These are phyloP conservation scores for Wickerhamiella infanticola DNA, from an alignment of 1,139 yeast genomes.

Conservation along the genomic window DNA sequence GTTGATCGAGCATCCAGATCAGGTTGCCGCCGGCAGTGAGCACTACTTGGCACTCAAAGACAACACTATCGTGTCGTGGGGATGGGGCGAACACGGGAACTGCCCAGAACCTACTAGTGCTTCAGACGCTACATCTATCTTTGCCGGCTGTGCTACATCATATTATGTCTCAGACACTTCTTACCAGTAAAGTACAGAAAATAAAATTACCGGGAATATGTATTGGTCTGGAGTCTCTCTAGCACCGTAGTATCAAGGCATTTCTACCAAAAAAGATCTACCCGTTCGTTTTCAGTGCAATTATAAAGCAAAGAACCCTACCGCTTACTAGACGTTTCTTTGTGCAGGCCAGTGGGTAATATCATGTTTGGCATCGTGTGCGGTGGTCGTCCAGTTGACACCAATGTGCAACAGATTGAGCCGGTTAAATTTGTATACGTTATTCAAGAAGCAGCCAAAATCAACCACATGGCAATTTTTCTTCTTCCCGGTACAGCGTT, in stretches of 20 bases:
- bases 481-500: constrained; percentile 52
- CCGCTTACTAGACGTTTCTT: too few relatives aligned
- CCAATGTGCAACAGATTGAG: constrained; percentile 40
- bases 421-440: constrained; percentile 45
- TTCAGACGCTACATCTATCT: constrained; percentile 21
- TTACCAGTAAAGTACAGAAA: constrained; percentile 12
- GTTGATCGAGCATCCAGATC: constrained; percentile 1
- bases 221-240: constrained; percentile 14
- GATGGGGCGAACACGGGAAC: constrained; percentile 99
- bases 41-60: constrained; percentile 44
- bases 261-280: background rate
- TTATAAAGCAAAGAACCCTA: background rate
- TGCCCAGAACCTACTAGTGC: constrained; percentile 41
- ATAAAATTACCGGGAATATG: constrained; percentile 15
- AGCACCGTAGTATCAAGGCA: constrained; percentile 10
- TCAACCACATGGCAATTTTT: constrained; percentile 63
- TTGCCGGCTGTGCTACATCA: constrained; percentile 34
- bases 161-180: constrained; percentile 17
- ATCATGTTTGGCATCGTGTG: constrained; percentile 33
- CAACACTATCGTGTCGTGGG: constrained; percentile 54
- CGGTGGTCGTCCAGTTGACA: constrained; percentile 29
- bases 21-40: constrained; percentile 56
- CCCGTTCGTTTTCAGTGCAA: background rate
- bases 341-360: too few relatives aligned
- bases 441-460: constrained; percentile 44